Percentiles rank a stretch among this genome's conserved stretches.
Evolutionary conservation across 306 rosid species (phyloP).

Genomic region (Dalbergia cultrata): DNA sequence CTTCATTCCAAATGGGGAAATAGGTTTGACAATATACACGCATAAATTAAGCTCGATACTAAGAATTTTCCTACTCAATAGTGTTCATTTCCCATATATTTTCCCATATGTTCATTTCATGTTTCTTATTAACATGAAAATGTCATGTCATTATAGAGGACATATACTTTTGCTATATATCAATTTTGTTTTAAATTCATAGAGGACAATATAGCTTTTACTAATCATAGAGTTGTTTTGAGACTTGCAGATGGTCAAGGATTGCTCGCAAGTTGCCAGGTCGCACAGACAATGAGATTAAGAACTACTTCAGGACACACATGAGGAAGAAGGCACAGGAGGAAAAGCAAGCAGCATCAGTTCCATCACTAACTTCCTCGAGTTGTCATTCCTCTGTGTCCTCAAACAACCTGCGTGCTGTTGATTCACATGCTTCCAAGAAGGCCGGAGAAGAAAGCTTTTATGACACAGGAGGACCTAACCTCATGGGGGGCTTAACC

Average conservation of each 20-base stretch:
- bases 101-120: too few relatives aligned
- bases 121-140: too few relatives aligned
- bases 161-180: too few relatives aligned
- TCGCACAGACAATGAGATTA: slow-evolving; percentile 96
- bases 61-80: too few relatives aligned
- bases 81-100: too few relatives aligned
- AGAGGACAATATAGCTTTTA: too few relatives aligned
- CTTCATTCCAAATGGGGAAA: slow-evolving; percentile 98
- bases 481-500: slow-evolving; percentile 30
- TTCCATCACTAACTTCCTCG: slow-evolving; percentile 52
- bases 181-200: too few relatives aligned
- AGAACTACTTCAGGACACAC: slow-evolving; percentile 95
- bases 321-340: slow-evolving; percentile 94
- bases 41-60: slow-evolving; percentile 1
- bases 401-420: slow-evolving; percentile 57
- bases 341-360: slow-evolving; percentile 51
- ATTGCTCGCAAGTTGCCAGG: slow-evolving; percentile 94
- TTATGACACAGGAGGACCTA: slow-evolving; percentile 78
- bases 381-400: slow-evolving; percentile 54
- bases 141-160: too few relatives aligned
- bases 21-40: slow-evolving; percentile 62
- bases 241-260: slow-evolving; percentile 82
- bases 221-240: slow-evolving; percentile 1
- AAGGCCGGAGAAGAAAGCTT: slow-evolving; percentile 77
- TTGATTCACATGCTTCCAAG: slow-evolving; percentile 56